Conservation (phyloP, 164 flowering plant species). For the Sextonia rubra region DNA sequence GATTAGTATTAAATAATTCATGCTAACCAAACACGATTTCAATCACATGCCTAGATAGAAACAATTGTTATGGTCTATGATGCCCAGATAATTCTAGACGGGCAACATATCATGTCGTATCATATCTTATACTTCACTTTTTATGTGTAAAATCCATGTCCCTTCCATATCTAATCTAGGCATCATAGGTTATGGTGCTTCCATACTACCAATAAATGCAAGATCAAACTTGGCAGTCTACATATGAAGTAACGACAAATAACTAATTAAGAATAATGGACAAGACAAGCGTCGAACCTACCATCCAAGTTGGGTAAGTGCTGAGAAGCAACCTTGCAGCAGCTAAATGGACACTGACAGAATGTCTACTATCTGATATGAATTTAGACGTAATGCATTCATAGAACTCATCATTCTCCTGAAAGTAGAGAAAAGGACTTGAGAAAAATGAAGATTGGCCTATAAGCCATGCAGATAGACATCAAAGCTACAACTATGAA, state of each 20-base stretch:
- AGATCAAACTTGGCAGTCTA: neutral
- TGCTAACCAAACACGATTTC: no score
- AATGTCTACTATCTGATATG: constrained; percentile 61
- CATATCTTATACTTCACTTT: no score
- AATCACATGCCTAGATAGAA: no score
- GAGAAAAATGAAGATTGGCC: neutral
- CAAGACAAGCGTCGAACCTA: constrained; percentile 22
- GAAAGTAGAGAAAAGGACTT: constrained; percentile 14
- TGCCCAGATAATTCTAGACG: no score
- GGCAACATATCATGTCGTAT: no score
- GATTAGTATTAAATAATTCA: no score
- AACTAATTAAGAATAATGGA: neutral
- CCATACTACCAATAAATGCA: no score
- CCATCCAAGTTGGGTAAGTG: constrained; percentile 79
- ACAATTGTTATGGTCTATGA: no score
- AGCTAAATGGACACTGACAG: constrained; percentile 66
- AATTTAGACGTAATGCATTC: constrained; percentile 76
- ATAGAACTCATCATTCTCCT: constrained; percentile 97
- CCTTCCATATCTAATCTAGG: no score
- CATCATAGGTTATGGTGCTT: no score
- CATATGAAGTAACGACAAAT: neutral
- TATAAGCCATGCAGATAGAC: neutral
- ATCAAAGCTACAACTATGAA: neutral
- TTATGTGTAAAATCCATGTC: no score
- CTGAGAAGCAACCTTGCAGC: constrained; percentile 76